phyloP scores from a whole-genome alignment of 805 yeast genomes.

The Hanseniaspora valbyensis region DNA sequence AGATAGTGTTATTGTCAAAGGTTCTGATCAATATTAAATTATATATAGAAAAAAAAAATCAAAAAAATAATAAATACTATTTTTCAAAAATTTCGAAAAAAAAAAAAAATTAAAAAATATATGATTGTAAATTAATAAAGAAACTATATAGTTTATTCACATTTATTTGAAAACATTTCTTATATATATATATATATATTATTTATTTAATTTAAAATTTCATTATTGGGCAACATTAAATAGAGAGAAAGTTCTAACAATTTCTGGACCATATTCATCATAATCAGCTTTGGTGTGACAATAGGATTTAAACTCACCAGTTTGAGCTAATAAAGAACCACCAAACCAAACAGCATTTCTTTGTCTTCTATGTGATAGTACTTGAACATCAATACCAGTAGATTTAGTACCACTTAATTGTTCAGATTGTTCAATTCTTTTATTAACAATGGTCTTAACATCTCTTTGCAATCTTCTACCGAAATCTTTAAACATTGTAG shows the following conservation, averaged over 20 bases:
- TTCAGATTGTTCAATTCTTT: slow-evolving; percentile 77
- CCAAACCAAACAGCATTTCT: slow-evolving; percentile 99
- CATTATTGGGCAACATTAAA: slow-evolving; percentile 67
- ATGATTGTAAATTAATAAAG: too few species aligned
- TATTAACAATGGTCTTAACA: slow-evolving; percentile 73
- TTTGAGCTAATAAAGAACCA: slow-evolving; percentile 91
- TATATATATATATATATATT: not conserved
- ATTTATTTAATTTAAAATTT: not conserved
- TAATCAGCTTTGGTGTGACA: slow-evolving; percentile 96
- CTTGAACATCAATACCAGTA: slow-evolving; percentile 94
- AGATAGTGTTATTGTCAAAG: slow-evolving; percentile 88
- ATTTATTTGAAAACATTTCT: not conserved
- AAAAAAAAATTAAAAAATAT: not conserved
- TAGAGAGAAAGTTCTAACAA: slow-evolving; percentile 91
- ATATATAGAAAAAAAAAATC: not conserved
- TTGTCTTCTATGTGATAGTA: slow-evolving; percentile 92
- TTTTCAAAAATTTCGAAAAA: not conserved
- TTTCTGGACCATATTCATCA: slow-evolving; percentile 95
- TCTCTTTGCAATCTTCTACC: slow-evolving; percentile 97
- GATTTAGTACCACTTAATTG: slow-evolving; percentile 59
- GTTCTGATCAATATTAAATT: slow-evolving; percentile 57
- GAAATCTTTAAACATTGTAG: slow-evolving; percentile 97
- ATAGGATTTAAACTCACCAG: slow-evolving; percentile 89
- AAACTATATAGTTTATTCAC: not conserved
- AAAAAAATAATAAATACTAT: too few species aligned